These are phyloP conservation scores for Podila epigama DNA, from an alignment of 192 early-diverging fungal genomes.

Conservation along the genomic window DNA sequence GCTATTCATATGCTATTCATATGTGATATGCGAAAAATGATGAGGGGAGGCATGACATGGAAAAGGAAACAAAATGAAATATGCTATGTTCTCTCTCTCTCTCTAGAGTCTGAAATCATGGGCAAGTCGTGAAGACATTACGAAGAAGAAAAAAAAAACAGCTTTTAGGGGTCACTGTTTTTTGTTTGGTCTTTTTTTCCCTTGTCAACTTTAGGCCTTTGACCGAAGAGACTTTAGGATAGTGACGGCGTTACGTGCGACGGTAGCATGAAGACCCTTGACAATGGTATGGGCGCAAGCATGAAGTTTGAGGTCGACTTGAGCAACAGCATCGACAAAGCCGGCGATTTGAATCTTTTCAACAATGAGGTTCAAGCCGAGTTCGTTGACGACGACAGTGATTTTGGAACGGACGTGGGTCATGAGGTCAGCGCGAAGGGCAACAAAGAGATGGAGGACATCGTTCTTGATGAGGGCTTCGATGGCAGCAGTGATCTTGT, in stretches of 20 bases:
- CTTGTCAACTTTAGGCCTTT: background rate
- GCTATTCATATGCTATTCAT: too few species aligned
- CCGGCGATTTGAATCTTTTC: conserved; percentile 20
- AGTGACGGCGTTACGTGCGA: background rate
- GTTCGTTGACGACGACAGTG: background rate
- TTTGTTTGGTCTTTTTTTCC: background rate
- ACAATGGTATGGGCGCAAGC: conserved; percentile 22
- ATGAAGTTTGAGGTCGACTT: conserved; percentile 8
- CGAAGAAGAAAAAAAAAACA: too few species aligned
- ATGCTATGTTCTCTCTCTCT: background rate
- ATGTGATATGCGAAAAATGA: too few species aligned
- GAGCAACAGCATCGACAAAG: conserved; percentile 5
- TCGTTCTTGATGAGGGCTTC: conserved; percentile 9
- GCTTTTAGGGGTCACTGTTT: too few species aligned
- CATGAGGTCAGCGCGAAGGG: conserved; percentile 25
- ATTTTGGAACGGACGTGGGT: conserved; percentile 17
- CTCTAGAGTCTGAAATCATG: too few species aligned
- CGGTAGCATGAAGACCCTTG: conserved; percentile 21
- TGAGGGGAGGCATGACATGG: too few species aligned
- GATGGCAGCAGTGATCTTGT: background rate
- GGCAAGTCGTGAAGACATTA: too few species aligned
- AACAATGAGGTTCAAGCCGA: conserved; percentile 25
- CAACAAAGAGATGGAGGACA: conserved; percentile 18
- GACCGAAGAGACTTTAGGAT: background rate
- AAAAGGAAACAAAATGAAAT: too few species aligned